A percentile compares a stretch with the other conserved stretches of the same genome.
Conservation (phyloP, 345 rosid genomes). For the Firmiana major region DNA sequence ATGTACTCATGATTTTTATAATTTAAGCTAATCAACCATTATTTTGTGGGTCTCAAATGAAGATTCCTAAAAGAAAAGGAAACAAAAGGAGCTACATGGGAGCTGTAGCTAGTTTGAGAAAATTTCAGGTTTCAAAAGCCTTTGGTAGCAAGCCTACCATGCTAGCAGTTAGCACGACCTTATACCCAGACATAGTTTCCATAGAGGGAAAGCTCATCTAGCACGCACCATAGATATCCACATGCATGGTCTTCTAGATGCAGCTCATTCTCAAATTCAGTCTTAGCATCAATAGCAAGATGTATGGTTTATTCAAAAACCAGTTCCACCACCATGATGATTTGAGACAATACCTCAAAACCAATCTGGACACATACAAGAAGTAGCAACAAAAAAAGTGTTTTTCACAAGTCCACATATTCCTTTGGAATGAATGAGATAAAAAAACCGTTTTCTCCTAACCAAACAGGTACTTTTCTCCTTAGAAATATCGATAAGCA, state of each 20-base stretch:
- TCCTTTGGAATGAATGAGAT: neutral
- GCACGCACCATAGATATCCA: neutral
- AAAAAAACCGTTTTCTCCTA: neutral
- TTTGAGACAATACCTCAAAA: slow-evolving; percentile 5
- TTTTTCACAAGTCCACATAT: neutral
- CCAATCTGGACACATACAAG: neutral
- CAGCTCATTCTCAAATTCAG: neutral
- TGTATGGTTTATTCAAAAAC: neutral
- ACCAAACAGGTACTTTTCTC: slow-evolving; percentile 12
- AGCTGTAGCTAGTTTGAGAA: neutral
- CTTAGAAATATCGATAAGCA: neutral
- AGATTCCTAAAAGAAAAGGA: neutral
- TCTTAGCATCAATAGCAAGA: neutral
- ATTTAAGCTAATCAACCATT: neutral
- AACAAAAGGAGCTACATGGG: neutral
- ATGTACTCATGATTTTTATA: neutral
- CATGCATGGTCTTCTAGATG: neutral
- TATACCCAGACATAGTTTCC: no score
- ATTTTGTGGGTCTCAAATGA: neutral
- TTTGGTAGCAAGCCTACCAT: neutral
- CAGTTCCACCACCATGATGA: neutral
- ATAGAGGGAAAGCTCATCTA: neutral
- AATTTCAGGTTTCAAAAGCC: neutral
- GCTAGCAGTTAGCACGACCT: neutral
- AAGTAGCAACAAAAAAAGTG: neutral